Base-by-base conservation (phyloP, 345 rosid genomes). In the Sisymbrium altissimum region DNA sequence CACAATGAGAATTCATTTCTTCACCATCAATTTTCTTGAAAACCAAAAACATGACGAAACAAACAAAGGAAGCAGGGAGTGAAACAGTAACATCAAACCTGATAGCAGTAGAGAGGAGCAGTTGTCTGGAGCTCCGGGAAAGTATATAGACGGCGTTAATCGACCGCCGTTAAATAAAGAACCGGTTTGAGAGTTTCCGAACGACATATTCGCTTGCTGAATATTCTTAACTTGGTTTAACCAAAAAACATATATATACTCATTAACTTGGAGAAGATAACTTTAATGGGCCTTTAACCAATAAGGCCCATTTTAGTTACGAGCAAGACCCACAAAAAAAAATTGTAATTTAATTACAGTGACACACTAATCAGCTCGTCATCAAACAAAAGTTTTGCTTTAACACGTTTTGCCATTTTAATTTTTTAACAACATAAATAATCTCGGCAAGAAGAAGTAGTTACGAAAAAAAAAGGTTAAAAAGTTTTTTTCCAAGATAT, bases 61-160 rank as follows among this genome's bases (percentile, higher is more conserved):
- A 15, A 27, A 74, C 35, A 49, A 4, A 33, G 9, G 12, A 39
- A 54, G 29, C 11, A 6, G 17, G 17, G 64, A 40, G 11, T 11
- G 50, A 48, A 50, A 48, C 43, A 15, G 68, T 43, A 15, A 27
- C 29, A 17, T 32, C 27, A 40, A 59, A 88, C 91, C 86, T 12
- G 81, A 59, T 56, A 57, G 36, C 25, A 71, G 36, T 25, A 73
- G 27, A 29, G 79, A 56, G 44, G 58, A 60, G 72, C 80, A 64
- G 54, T 72, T 40, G 53, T 75, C 53, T 17, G 81, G 83, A 21
- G 78, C 61, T 53, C 80, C 93, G 39, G 53, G 17, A 74, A 80
- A 79, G 52, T 29, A 57, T 41, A 64, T 61, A 7, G 86, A 75
- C 33, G 78, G 63, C 48, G 73, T 58, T 29, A 73, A 36, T n/a